Conservation (phyloP, 441 rosid genomes). For the Euphorbia schlechtendalii region DNA sequence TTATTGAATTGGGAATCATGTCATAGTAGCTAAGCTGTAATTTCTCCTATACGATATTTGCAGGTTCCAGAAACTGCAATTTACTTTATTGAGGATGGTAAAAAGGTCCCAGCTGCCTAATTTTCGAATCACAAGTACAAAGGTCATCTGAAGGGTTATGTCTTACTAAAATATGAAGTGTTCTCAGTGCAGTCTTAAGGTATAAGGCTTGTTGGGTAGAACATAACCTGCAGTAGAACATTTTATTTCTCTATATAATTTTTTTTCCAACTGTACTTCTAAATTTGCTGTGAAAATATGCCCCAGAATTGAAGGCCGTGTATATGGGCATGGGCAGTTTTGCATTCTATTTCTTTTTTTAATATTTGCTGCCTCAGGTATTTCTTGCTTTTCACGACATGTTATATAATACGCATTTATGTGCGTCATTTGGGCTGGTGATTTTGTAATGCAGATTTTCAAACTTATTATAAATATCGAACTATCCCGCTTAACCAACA, state of each 20-base stretch:
- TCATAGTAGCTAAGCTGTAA: not conserved
- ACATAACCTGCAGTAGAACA: not conserved
- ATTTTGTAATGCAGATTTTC: conserved; percentile 3
- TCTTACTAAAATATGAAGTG: not conserved
- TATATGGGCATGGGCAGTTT: too few species aligned
- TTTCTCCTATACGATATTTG: not conserved
- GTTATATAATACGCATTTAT: not conserved
- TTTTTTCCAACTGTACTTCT: not conserved
- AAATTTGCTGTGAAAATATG: not conserved
- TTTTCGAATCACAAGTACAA: not conserved
- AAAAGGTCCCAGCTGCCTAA: conserved; percentile 51
- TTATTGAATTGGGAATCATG: not conserved
- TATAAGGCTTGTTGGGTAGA: not conserved
- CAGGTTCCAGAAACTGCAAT: conserved; percentile 81
- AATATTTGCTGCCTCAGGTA: not conserved
- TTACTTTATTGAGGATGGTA: conserved; percentile 82
- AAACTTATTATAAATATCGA: too few species aligned
- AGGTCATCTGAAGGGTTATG: too few species aligned
- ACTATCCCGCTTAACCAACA: not conserved
- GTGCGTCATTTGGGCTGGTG: not conserved
- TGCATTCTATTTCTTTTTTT: not conserved
- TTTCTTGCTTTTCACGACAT: not conserved
- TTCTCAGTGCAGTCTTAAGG: not conserved
- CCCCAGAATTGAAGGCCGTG: too few species aligned
- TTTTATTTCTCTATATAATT: not conserved